These are phyloP conservation scores for Lachnellula cervina DNA, from an alignment of 2,329 filamentous ascomycete genomes.

Conservation along the genomic window DNA sequence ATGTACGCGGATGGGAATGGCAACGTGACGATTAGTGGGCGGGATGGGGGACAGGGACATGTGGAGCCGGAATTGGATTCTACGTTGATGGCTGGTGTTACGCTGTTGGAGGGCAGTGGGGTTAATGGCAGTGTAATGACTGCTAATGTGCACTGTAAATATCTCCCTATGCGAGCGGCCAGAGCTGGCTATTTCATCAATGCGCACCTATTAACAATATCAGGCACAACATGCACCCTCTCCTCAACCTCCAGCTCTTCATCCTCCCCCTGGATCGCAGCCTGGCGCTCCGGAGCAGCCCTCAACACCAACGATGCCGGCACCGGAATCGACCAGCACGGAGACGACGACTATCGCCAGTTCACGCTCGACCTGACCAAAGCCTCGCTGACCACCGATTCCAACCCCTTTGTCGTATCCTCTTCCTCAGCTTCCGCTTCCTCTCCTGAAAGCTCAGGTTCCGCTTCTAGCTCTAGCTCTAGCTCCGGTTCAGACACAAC, in stretches of 20 bases:
- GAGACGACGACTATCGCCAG: slow-evolving; percentile 1
- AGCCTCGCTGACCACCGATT: slow-evolving; percentile 19
- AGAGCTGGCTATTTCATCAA: too few species aligned
- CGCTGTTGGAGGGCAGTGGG: slow-evolving; percentile 50
- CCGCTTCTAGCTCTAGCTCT: background rate
- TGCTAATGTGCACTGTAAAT: slow-evolving; percentile 50
- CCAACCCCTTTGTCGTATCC: slow-evolving; percentile 23
- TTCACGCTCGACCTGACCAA: slow-evolving; percentile 25
- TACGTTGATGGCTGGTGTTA: slow-evolving; percentile 35
- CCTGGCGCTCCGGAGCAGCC: slow-evolving; percentile 24
- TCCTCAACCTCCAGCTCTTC: slow-evolving; percentile 14
- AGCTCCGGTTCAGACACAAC: background rate
- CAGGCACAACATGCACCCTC: slow-evolving; percentile 24
- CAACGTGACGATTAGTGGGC: slow-evolving; percentile 51
- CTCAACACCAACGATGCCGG: slow-evolving; percentile 18
- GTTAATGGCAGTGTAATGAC: slow-evolving; percentile 48
- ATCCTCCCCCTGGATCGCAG: slow-evolving; percentile 25
- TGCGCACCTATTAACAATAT: background rate
- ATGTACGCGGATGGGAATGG: slow-evolving; percentile 49
- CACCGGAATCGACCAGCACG: slow-evolving; percentile 20
- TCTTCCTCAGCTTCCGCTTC: background rate
- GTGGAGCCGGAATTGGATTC: slow-evolving; percentile 40
- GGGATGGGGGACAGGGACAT: slow-evolving; percentile 40
- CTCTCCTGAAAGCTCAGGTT: background rate
- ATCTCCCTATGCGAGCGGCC: background rate